phyloP scores from a whole-genome alignment of 345 rosid genomes.

The Erucastrum elatum region DNA sequence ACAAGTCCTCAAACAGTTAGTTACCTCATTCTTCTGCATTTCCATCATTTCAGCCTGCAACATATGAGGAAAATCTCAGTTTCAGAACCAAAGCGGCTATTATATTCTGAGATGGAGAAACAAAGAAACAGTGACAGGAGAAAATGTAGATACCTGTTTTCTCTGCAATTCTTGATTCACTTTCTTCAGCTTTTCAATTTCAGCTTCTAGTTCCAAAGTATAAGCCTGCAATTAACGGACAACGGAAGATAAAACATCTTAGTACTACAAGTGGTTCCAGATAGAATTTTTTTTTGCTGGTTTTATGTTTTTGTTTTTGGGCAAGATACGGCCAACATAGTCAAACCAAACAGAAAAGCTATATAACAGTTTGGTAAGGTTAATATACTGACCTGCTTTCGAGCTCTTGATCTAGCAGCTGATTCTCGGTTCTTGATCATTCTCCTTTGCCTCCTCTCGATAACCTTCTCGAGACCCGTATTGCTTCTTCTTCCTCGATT shows the following conservation, averaged over 20 bases:
- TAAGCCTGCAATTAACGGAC: constrained; percentile 66
- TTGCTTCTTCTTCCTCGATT: constrained; percentile 68
- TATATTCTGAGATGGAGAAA: background rate
- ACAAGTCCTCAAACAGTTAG: background rate
- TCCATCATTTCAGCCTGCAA: constrained; percentile 62
- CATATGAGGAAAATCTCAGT: constrained; percentile 20
- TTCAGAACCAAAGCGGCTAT: constrained; percentile 14
- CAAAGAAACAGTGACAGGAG: background rate
- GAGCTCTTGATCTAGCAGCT: constrained; percentile 96
- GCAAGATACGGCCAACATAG: background rate
- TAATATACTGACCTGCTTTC: constrained; percentile 74
- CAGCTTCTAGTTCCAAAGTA: constrained; percentile 91
- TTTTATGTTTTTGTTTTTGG: too few species aligned
- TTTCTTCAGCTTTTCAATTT: constrained; percentile 80
- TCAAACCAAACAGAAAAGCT: background rate
- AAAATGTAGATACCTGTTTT: constrained; percentile 58
- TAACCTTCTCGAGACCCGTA: constrained; percentile 79
- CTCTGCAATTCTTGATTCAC: constrained; percentile 67
- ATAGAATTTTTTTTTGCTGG: constrained; percentile 9
- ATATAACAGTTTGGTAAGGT: background rate
- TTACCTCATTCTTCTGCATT: constrained; percentile 66
- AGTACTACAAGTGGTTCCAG: constrained; percentile 5
- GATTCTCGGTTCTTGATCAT: constrained; percentile 99
- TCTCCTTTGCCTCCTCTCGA: constrained; percentile 93
- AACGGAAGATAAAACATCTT: background rate